These are phyloP conservation scores for Akebia trifoliata DNA, from an alignment of 164 flowering plant genomes.

Conservation along the genomic window DNA sequence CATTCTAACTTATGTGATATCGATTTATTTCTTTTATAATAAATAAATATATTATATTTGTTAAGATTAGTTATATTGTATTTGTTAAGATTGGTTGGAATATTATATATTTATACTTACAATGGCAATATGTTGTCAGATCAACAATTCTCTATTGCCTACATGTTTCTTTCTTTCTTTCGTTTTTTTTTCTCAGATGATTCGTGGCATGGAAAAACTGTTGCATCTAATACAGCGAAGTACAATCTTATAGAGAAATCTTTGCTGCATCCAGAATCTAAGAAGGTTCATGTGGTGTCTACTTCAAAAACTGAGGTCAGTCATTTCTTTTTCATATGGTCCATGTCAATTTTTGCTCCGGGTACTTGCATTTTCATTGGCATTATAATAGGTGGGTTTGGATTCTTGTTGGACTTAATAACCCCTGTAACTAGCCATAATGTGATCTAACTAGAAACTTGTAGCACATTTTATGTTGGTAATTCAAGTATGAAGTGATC, in stretches of 20 bases:
- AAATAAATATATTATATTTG: too few relatives aligned
- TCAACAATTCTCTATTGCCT: not conserved
- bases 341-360: not conserved
- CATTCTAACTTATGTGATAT: too few relatives aligned
- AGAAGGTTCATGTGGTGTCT: conserved; percentile 19
- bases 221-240: conserved; percentile 9
- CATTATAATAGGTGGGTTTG: too few relatives aligned
- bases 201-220: conserved; percentile 15
- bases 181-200: conserved; percentile 22
- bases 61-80: too few relatives aligned
- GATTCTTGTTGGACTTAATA: too few relatives aligned
- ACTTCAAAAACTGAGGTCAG: conserved; percentile 24
- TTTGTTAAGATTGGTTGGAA: not conserved
- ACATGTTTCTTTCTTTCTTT: not conserved
- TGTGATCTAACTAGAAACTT: not conserved
- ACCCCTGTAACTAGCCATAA: too few relatives aligned
- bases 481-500: too few relatives aligned
- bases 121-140: too few relatives aligned
- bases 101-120: not conserved
- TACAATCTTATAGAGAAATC: conserved; percentile 14
- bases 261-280: conserved; percentile 16
- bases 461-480: not conserved
- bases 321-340: not conserved
- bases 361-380: not conserved
- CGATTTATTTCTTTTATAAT: too few relatives aligned